Conservation (phyloP, 2,329 filamentous ascomycete species). For the Sarocladium brachiariae region DNA sequence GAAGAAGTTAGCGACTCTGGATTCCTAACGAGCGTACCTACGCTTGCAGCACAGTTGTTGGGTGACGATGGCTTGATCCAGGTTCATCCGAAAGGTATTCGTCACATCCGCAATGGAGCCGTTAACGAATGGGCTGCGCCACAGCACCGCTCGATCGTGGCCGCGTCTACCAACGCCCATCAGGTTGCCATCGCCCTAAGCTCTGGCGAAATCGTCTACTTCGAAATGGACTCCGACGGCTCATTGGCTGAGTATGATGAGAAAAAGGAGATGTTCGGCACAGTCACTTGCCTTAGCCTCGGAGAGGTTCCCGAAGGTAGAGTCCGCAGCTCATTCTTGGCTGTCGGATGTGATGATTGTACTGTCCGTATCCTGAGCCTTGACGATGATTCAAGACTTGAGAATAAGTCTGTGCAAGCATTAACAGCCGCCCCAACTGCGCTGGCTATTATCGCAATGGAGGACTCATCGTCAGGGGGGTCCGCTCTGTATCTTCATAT, state of each 20-base stretch:
- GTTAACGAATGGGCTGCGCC: slow-evolving; percentile 93
- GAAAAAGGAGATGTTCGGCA: slow-evolving; percentile 89
- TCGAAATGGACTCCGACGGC: slow-evolving; percentile 92
- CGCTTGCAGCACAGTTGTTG: slow-evolving; percentile 86
- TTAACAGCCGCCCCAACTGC: slow-evolving; percentile 84
- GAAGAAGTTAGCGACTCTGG: slow-evolving; percentile 93
- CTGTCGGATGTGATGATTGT: slow-evolving; percentile 93
- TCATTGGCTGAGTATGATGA: slow-evolving; percentile 91
- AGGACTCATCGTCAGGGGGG: slow-evolving; percentile 83
- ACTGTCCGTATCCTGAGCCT: slow-evolving; percentile 90
- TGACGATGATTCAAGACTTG: slow-evolving; percentile 81
- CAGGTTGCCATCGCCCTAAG: slow-evolving; percentile 93
- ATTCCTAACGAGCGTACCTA: slow-evolving; percentile 82
- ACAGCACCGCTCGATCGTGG: slow-evolving; percentile 89
- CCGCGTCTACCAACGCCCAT: slow-evolving; percentile 84
- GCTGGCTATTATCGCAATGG: slow-evolving; percentile 89
- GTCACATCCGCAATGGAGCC: slow-evolving; percentile 72
- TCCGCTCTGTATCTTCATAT: slow-evolving; percentile 93
- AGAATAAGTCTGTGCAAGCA: slow-evolving; percentile 91
- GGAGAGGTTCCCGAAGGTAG: slow-evolving; percentile 89
- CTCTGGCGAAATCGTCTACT: slow-evolving; percentile 95
- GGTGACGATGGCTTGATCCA: slow-evolving; percentile 90
- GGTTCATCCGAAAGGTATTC: slow-evolving; percentile 92
- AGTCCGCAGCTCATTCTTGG: slow-evolving; percentile 82
- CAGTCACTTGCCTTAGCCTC: slow-evolving; percentile 89